A percentile compares a stretch with the other conserved stretches of the same genome.
These are phyloP conservation scores for Pyrenophora tritici-repentis DNA, from an alignment of 2,329 filamentous ascomycete genomes.

Conservation along the genomic window DNA sequence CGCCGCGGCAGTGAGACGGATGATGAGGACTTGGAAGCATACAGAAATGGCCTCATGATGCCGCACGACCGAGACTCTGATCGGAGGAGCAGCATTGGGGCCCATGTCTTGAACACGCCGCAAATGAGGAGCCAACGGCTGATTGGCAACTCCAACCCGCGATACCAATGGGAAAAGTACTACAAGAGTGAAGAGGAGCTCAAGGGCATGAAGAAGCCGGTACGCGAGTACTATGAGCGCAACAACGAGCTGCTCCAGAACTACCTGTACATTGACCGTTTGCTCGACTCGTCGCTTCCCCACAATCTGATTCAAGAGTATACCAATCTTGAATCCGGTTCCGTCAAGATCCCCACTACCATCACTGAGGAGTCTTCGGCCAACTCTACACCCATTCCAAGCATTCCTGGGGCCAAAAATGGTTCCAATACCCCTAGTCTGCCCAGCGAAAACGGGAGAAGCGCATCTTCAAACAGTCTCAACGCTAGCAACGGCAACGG, in stretches of 20 bases:
- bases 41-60: conserved; percentile 35
- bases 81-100: conserved; percentile 50
- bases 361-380: conserved; percentile 70
- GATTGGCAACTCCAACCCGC: conserved; percentile 84
- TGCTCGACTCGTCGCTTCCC: conserved; percentile 90
- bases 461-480: conserved; percentile 10
- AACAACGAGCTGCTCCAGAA: conserved; percentile 88
- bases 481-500: conserved; percentile 33
- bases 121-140: conserved; percentile 82
- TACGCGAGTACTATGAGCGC: conserved; percentile 85
- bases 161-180: conserved; percentile 84
- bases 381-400: conserved; percentile 19
- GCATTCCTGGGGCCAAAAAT: conserved; percentile 14
- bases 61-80: conserved; percentile 43
- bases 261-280: conserved; percentile 89
- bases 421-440: conserved; percentile 22
- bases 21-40: conserved; percentile 39
- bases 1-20: conserved; percentile 39
- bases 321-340: conserved; percentile 64
- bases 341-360: conserved; percentile 70
- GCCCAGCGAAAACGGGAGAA: conserved; percentile 18
- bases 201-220: conserved; percentile 69
- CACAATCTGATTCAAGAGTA: conserved; percentile 93
- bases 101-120: conserved; percentile 56
- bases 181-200: conserved; percentile 82